A percentile compares a stretch with the other conserved stretches of the same genome.
Evolutionary conservation across 2,329 filamentous ascomycete species (phyloP).

Genomic region (Cladophialophora immunda): DNA sequence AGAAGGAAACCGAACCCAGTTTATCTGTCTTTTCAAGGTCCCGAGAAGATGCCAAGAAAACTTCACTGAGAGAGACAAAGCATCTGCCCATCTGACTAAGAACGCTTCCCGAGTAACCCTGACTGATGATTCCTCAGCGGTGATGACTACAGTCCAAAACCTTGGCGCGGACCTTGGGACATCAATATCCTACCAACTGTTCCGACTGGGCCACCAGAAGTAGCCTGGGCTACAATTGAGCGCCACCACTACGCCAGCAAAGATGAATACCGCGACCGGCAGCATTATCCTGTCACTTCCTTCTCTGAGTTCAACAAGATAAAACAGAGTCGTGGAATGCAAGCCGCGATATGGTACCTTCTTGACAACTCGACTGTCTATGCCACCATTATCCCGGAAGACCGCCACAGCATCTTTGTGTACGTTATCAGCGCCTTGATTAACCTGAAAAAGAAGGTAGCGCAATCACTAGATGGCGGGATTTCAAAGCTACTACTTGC

Average conservation of each 20-base stretch:
- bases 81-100: conserved; percentile 5
- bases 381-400: conserved; percentile 8
- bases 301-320: background rate
- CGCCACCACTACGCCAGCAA: background rate
- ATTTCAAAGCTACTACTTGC: background rate
- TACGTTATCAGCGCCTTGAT: conserved; percentile 8
- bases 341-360: background rate
- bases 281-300: background rate
- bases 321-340: background rate
- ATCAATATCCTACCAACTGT: background rate
- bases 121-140: background rate
- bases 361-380: background rate
- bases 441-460: background rate
- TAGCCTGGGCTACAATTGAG: background rate
- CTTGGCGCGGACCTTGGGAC: background rate
- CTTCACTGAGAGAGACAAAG: background rate
- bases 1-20: background rate
- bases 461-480: background rate
- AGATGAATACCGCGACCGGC: background rate
- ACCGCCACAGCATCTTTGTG: conserved; percentile 14
- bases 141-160: background rate
- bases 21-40: background rate
- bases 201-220: background rate
- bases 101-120: background rate
- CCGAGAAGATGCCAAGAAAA: background rate